A percentile compares a stretch with the other conserved stretches of the same genome.
These are phyloP conservation scores for Mycena citricolor DNA, from an alignment of 1,284 basidiomycete genomes.

Conservation along the genomic window DNA sequence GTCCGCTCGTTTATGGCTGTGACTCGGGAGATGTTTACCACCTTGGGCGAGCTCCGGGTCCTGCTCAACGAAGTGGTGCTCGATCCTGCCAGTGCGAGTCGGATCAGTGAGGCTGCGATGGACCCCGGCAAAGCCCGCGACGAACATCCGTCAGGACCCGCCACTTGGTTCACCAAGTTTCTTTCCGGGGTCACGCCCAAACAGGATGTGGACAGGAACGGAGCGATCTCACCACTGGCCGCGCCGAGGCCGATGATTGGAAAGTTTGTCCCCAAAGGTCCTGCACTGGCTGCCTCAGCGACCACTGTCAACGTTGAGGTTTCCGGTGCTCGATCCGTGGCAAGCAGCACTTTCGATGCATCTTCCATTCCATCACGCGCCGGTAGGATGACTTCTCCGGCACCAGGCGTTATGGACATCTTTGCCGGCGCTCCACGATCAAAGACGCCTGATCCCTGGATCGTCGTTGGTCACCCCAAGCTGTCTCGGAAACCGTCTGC, in stretches of 20 bases:
- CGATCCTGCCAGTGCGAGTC: constrained; percentile 75
- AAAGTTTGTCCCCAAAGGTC: constrained; percentile 63
- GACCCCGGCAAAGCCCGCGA: constrained; percentile 58
- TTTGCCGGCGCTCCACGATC: constrained; percentile 78
- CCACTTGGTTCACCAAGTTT: no score
- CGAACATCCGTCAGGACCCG: constrained; percentile 29
- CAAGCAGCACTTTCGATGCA: constrained; percentile 50
- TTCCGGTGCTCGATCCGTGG: constrained; percentile 71
- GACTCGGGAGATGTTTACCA: constrained; percentile 82
- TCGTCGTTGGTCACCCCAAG: constrained; percentile 51
- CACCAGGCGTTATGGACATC: constrained; percentile 63
- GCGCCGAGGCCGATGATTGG: constrained; percentile 28
- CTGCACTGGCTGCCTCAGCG: constrained; percentile 80
- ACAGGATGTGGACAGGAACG: no score
- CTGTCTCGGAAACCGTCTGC: constrained; percentile 39
- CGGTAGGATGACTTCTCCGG: constrained; percentile 25
- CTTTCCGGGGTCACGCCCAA: no score
- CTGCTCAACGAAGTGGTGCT: constrained; percentile 90
- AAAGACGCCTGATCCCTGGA: constrained; percentile 56
- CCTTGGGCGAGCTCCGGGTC: constrained; percentile 81
- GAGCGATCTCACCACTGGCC: constrained; percentile 10
- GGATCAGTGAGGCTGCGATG: constrained; percentile 70
- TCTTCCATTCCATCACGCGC: constrained; percentile 11
- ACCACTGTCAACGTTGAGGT: constrained; percentile 95
- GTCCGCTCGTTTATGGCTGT: constrained; percentile 83